phyloP scores from a whole-genome alignment of 2,329 filamentous ascomycete genomes.

The Trichoderma atrobrunneum region DNA sequence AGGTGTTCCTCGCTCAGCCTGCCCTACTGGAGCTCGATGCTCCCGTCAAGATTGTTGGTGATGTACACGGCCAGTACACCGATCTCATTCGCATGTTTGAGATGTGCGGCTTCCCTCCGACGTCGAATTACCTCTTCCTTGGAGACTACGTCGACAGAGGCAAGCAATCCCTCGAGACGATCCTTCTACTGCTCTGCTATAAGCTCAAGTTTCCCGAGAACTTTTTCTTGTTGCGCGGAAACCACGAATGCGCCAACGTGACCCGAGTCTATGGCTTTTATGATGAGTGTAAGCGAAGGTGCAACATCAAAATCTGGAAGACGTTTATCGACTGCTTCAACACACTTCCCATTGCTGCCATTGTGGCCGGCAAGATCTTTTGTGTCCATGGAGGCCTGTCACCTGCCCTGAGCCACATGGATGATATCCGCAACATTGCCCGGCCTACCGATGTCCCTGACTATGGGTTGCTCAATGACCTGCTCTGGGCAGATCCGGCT shows the following conservation, averaged over 20 bases:
- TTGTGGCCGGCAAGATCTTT: constrained; percentile 96
- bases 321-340: constrained; percentile 97
- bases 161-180: constrained; percentile 94
- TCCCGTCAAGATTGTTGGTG: constrained; percentile 95
- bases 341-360: constrained; percentile 90
- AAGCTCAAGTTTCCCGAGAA: constrained; percentile 97
- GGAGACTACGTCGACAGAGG: constrained; percentile 96
- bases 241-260: constrained; percentile 96
- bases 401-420: constrained; percentile 91
- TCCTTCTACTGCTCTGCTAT: constrained; percentile 88
- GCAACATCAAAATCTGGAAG: constrained; percentile 98
- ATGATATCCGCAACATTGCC: constrained; percentile 94
- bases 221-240: constrained; percentile 91
- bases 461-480: constrained; percentile 90
- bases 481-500: constrained; percentile 95
- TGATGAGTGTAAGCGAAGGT: constrained; percentile 94
- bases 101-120: constrained; percentile 95
- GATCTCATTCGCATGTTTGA: constrained; percentile 96
- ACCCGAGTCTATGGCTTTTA: constrained; percentile 97
- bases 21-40: constrained; percentile 88
- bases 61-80: constrained; percentile 95
- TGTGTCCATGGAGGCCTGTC: constrained; percentile 95
- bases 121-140: constrained; percentile 87
- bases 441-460: constrained; percentile 96
- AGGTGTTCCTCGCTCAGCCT: constrained; percentile 87